These are phyloP conservation scores for Pilatotrama ljubarskyi DNA, from an alignment of 768 basidiomycete species.

Conservation along the genomic window DNA sequence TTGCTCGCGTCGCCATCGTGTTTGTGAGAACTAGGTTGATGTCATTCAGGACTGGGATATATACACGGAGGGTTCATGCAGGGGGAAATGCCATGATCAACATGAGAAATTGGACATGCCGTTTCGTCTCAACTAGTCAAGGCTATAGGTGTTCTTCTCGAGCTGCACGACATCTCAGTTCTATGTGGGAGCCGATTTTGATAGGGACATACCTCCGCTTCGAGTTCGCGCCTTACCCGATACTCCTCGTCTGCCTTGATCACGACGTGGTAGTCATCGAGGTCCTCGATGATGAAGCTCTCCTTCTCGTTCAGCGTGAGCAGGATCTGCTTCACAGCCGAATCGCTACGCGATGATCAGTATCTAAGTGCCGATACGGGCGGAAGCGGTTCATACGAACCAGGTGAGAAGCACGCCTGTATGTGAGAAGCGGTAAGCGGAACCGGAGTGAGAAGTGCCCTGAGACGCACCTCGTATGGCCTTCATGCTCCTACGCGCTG, in stretches of 20 bases:
- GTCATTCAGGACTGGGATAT: background rate
- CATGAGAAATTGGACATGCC: background rate
- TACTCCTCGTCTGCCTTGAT: conserved; percentile 84
- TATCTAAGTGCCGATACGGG: background rate
- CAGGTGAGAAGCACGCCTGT: conserved; percentile 69
- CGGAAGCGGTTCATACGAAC: conserved; percentile 36
- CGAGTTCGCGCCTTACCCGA: conserved; percentile 68
- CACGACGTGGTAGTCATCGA: conserved; percentile 82
- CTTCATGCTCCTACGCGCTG: conserved; percentile 43
- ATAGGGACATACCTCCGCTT: conserved; percentile 60
- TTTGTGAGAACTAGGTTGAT: too few species aligned
- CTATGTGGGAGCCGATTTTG: background rate
- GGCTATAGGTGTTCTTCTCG: conserved; percentile 84
- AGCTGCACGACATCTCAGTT: conserved; percentile 44
- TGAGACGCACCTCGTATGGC: conserved; percentile 57
- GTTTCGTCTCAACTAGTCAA: conserved; percentile 42
- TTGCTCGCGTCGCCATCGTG: too few species aligned
- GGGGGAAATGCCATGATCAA: background rate
- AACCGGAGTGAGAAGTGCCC: conserved; percentile 4
- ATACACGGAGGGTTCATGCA: background rate
- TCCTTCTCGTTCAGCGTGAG: conserved; percentile 78
- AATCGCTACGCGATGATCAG: conserved; percentile 52
- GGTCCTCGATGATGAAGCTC: conserved; percentile 82
- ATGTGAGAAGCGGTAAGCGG: conserved; percentile 5
- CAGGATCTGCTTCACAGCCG: conserved; percentile 87